A percentile compares a stretch with the other conserved stretches of the same genome.
Evolutionary conservation across 805 yeast genomes (phyloP).

Genomic region (Priceomyces castillae): DNA sequence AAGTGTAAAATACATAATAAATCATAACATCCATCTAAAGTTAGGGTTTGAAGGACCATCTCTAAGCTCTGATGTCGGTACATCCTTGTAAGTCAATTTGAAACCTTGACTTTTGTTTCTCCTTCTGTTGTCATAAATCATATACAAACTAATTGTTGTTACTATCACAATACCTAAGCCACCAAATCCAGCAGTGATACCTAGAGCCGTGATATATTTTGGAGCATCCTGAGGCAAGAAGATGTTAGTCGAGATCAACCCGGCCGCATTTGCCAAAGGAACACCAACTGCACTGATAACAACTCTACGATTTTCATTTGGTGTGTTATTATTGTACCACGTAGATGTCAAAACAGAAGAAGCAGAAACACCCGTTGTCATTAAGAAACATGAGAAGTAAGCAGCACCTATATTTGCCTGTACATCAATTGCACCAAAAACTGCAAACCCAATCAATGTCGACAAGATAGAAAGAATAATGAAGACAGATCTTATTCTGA

Average conservation of each 20-base stretch:
- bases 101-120: slow-evolving; percentile 41
- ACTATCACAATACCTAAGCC: slow-evolving; percentile 28
- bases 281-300: slow-evolving; percentile 47
- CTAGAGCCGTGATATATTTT: slow-evolving; percentile 28
- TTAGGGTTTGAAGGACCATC: slow-evolving; percentile 46
- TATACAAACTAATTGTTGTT: slow-evolving; percentile 24
- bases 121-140: slow-evolving; percentile 42
- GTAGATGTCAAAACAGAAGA: slow-evolving; percentile 50
- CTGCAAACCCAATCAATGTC: slow-evolving; percentile 46
- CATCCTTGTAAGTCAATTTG: slow-evolving; percentile 34
- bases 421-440: slow-evolving; percentile 45
- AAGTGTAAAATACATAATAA: not conserved
- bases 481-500: slow-evolving; percentile 37
- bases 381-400: slow-evolving; percentile 43
- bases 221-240: slow-evolving; percentile 33
- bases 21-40: slow-evolving; percentile 45
- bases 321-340: slow-evolving; percentile 51
- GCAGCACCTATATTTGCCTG: slow-evolving; percentile 37
- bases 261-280: slow-evolving; percentile 32
- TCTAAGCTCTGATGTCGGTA: slow-evolving; percentile 40
- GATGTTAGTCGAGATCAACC: slow-evolving; percentile 30
- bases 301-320: slow-evolving; percentile 45
- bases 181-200: slow-evolving; percentile 30
- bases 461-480: slow-evolving; percentile 35
- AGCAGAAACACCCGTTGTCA: slow-evolving; percentile 50